Base-by-base conservation (phyloP, 306 rosid species). In the Fagus crenata region DNA sequence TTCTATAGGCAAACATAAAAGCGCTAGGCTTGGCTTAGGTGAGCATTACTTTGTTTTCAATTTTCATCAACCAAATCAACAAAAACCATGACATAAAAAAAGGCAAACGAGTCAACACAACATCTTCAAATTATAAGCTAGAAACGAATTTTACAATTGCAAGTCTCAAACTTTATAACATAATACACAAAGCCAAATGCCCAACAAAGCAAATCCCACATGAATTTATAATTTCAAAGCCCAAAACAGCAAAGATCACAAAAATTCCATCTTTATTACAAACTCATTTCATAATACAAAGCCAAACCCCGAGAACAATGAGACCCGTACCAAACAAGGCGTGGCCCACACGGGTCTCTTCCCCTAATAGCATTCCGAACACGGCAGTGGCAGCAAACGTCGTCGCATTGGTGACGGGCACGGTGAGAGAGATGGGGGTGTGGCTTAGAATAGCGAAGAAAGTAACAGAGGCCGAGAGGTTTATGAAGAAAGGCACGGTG, bases 351-450 rank as follows among this genome's bases (percentile, higher is more conserved):
- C 83, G 90, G 14, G 92, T 89, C 36, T 74, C 80, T 77, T 94
- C 97, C 6, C 95, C 95, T 35, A 92, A 86, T 18, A 94, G 90
- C 55, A 82, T 76, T 53, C 91, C 96, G 37, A 89, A 88, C 15
- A 90, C 59, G 41, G 96, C 95, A 7, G 97, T 94, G 88, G 98
- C 83, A 42, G 95, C 93, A 60, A 94, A 92, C 3, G 98, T 92
- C 64, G 96, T 92, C 68, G 98, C 97, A 75, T 94, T 94, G 77
- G 98, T 94, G 86, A 94, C 91, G 13, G 97, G 98, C 49, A 94
- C 96, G 36, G 96, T 90, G 58, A 85, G 85, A 70, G 96, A 94
- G 69, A 94, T 93, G 0, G 98, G 98, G 4, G 96, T 85, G 63
- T 90, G 82, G 51, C 89, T 84, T 77, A 92, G 96, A 28, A 92